Conservation (phyloP, 2,329 filamentous ascomycete species). For the Berkeleyomyces basicola region DNA sequence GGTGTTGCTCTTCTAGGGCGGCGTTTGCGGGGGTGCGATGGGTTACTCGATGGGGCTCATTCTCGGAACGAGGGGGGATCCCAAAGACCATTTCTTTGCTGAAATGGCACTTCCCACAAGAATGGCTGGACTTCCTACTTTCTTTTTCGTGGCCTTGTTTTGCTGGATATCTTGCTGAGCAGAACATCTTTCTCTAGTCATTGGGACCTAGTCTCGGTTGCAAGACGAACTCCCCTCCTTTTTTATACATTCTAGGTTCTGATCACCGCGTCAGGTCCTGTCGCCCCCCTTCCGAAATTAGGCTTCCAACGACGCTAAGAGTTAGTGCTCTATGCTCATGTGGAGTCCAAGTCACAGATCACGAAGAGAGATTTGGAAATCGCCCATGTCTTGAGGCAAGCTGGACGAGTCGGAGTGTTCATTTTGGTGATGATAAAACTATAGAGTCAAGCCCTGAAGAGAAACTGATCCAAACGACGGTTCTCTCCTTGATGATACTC, state of each 20-base stretch:
- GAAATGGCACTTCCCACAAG: background rate
- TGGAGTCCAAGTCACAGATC: background rate
- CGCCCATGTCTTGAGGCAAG: constrained; percentile 34
- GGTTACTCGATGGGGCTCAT: constrained; percentile 99
- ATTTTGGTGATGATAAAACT: constrained; percentile 72
- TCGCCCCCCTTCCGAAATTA: constrained; percentile 6
- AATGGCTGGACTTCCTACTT: background rate
- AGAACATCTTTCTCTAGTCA: background rate
- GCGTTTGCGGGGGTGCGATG: constrained; percentile 18
- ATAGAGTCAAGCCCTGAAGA: constrained; percentile 99
- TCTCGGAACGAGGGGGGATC: constrained; percentile 84
- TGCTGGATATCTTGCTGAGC: background rate
- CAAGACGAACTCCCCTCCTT: constrained; percentile 11
- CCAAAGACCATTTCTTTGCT: constrained; percentile 6
- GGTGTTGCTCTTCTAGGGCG: background rate
- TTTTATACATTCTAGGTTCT: constrained; percentile 13
- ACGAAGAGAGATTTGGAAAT: constrained; percentile 18
- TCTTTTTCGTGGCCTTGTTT: background rate
- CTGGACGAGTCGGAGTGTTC: background rate
- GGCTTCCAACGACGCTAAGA: constrained; percentile 3
- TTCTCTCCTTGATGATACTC: constrained; percentile 13
- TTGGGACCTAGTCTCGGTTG: background rate
- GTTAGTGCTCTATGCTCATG: constrained; percentile 8
- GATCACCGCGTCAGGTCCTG: constrained; percentile 6
- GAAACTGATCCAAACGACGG: constrained; percentile 12